Evolutionary conservation across 2,329 filamentous ascomycete genomes (phyloP).

Genomic region (Zymoseptoria tritici): DNA sequence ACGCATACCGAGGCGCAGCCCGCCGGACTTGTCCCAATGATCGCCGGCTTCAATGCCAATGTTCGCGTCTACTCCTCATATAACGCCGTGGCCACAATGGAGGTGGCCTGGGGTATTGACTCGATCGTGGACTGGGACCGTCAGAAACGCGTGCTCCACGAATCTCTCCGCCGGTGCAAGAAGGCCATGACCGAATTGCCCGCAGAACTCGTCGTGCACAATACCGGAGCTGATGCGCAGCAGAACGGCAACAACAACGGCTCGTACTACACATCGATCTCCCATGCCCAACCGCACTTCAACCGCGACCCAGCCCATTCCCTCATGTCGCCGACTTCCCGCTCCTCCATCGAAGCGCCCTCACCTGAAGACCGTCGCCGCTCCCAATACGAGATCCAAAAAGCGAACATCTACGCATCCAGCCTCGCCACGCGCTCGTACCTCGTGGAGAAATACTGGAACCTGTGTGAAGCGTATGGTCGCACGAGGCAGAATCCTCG

Average conservation of each 20-base stretch:
- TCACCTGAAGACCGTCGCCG: slow-evolving; percentile 34
- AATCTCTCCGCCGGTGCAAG: slow-evolving; percentile 64
- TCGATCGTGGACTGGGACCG: slow-evolving; percentile 67
- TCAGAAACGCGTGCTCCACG: slow-evolving; percentile 66
- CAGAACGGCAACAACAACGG: slow-evolving; percentile 17
- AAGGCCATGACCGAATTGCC: slow-evolving; percentile 61
- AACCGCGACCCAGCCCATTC: slow-evolving; percentile 21
- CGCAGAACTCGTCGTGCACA: slow-evolving; percentile 56
- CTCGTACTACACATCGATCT: slow-evolving; percentile 19
- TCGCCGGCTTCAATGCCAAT: slow-evolving; percentile 75
- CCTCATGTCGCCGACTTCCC: slow-evolving; percentile 28
- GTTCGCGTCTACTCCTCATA: slow-evolving; percentile 74
- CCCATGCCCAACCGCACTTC: slow-evolving; percentile 17
- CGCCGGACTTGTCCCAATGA: slow-evolving; percentile 57
- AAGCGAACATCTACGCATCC: slow-evolving; percentile 79
- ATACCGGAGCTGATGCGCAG: slow-evolving; percentile 29
- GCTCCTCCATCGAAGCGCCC: slow-evolving; percentile 21
- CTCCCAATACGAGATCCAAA: slow-evolving; percentile 81
- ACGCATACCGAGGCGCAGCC: slow-evolving; percentile 65
- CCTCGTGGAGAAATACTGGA: slow-evolving; percentile 79
- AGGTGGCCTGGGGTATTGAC: slow-evolving; percentile 73
- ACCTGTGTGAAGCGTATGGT: slow-evolving; percentile 58
- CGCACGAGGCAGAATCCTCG: slow-evolving; percentile 32
- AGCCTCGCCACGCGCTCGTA: slow-evolving; percentile 76
- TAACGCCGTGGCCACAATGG: slow-evolving; percentile 68